Base-by-base conservation (phyloP, 2,329 filamentous ascomycete genomes). In the Exophiala sp. region DNA sequence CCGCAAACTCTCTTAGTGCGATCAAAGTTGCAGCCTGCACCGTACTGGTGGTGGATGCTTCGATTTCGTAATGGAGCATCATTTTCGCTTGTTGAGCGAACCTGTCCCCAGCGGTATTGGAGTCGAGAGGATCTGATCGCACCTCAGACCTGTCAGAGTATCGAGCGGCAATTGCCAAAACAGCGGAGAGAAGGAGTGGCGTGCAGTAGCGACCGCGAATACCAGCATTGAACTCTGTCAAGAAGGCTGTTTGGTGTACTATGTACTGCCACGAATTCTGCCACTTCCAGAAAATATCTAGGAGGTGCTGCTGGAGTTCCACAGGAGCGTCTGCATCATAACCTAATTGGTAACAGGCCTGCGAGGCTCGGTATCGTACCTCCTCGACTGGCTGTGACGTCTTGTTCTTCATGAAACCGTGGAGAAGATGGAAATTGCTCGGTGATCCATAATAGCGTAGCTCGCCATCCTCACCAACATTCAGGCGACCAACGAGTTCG, bases 361-460 rank as follows among this genome's bases (percentile, higher is more conserved):
- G 35, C 12, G 35, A 38, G 16, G 35, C 35, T 12, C 16, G 35
- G 10, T 38, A 12, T 16, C 16, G 35, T 16, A 38, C 35, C n/a
- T 38, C 35, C 12, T 6, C 12, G 12, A 38, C 35, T 12, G 5
- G n/a, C 16, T 38, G 35, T 6, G 12, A 16, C 12, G n/a, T 16
- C 12, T 16, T 12, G 11, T 38, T 12, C 7, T 38, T 16, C 35
- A 38, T 38, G 11, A n/a, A 38, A 7, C 12, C n/a, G 35, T 38
- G 35, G 12, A 38, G 16, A n/a, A 38, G 35, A 38, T 38, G n/a
- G 35, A 38, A 38, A 16, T 38, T 38, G 35, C 35, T 38, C 35
- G n/a, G 35, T n/a, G 35, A 16, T 12, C 35, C 35, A 38, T n/a
- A 38, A 69, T 41, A 62, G 67, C 39, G 44, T 24, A 47, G 29